Evolutionary conservation across 768 basidiomycete genomes (phyloP), one percentile per base, ranked within the genome.

Genomic region (Glaciozyma antarctica): DNA sequence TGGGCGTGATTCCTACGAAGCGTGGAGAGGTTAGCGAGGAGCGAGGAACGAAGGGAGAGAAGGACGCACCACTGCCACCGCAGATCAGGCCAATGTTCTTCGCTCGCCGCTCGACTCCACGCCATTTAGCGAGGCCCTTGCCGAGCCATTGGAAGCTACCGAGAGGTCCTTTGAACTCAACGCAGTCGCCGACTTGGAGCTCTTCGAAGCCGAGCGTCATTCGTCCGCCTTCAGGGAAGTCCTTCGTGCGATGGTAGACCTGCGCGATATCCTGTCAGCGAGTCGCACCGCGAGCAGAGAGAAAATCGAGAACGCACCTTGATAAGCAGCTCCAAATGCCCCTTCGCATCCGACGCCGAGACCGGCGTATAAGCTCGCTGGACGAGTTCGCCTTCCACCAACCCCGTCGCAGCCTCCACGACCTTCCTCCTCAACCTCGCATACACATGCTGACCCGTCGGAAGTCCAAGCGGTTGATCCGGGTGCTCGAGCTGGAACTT

Each of bases 301-400:
- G n/a, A 34, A n/a, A 26, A 17, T n/a, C n/a, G 30, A 19, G 10
- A 66, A 44, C 60, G 45, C 22, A 61, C 64, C 61, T 68, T 85
- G 73, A 85, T 75, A 57, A 85, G 74, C 44, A 57, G 83, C 60
- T 84, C 83, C 43, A 85, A 77, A 62, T 74, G 79, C 0, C 83
- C 84, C 28, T 70, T 74, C 2, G 78, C 79, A 28, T 76, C 74
- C 49, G 74, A 68, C 55, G 69, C 70, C 32, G 82, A 83, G n/a
- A 84, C 77, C 0, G 84, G 84, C 0, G 84, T 85, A 65, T 85
- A 86, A 0, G 83, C 81, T 19, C 84, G 77, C 65, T 83, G 83
- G 0, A 84, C 79, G 16, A 82, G 52, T 57, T 83, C 79, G 34
- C 78, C 78, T 32, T 75, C 73, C 30, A 68, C 59, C 4, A 22